These are phyloP conservation scores for Dillenia turbinata DNA, from an alignment of 164 flowering plant genomes.

Conservation along the genomic window DNA sequence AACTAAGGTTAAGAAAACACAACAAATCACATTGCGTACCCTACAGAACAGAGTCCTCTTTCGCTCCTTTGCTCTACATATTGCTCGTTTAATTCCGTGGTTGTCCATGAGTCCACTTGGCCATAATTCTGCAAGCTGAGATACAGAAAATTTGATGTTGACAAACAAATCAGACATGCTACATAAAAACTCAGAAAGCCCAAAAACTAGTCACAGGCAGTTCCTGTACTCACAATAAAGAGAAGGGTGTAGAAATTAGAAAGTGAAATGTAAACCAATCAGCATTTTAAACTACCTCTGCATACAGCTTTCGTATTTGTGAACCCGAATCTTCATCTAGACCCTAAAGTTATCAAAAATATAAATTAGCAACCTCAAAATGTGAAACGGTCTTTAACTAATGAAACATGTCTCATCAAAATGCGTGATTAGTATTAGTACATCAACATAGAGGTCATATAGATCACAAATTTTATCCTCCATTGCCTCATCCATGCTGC, in stretches of 20 bases:
- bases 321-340: constrained; percentile 90
- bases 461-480: constrained; percentile 96
- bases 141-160: constrained; percentile 1
- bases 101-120: constrained; percentile 88
- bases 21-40: constrained; percentile 25
- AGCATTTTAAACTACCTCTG: constrained; percentile 51
- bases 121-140: constrained; percentile 92
- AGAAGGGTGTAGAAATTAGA: neutral
- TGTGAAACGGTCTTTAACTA: too few species aligned
- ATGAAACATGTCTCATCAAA: too few species aligned
- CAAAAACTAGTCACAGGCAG: neutral
- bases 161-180: neutral
- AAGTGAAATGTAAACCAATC: neutral
- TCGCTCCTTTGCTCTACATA: constrained; percentile 78
- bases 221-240: too few species aligned
- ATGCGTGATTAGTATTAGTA: constrained; percentile 13
- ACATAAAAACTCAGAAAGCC: neutral
- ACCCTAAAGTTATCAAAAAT: constrained; percentile 45
- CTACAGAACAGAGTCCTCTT: constrained; percentile 35
- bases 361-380: neutral
- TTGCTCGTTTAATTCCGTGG: constrained; percentile 78
- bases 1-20: neutral
- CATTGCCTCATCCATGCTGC: constrained; percentile 58
- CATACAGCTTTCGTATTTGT: constrained; percentile 77
- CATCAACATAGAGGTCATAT: constrained; percentile 91